These are phyloP conservation scores for Fraxinus nigra DNA, from an alignment of 305 asterid genomes.

Conservation along the genomic window DNA sequence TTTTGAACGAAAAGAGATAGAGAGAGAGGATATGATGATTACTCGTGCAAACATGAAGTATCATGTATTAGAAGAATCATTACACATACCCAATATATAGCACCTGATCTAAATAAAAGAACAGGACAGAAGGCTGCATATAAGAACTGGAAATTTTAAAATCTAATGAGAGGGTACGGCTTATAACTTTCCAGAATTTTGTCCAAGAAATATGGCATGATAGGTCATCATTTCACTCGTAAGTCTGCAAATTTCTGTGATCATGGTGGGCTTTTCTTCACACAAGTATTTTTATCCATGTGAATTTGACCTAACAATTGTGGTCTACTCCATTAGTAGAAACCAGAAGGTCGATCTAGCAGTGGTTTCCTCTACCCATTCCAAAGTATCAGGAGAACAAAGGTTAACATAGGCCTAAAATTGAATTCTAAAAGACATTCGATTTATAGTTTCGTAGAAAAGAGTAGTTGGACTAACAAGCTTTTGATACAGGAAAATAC, in stretches of 20 bases:
- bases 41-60: neutral
- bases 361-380: neutral
- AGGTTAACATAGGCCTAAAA: neutral
- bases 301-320: neutral
- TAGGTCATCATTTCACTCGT: neutral
- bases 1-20: slow-evolving; percentile 16
- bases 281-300: neutral
- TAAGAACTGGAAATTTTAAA: neutral
- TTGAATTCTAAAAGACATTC: neutral
- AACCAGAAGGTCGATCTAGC: neutral
- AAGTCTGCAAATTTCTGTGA: neutral
- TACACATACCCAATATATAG: neutral
- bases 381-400: neutral
- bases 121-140: neutral
- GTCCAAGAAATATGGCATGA: neutral
- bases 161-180: neutral
- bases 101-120: neutral
- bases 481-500: neutral
- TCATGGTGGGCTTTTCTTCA: neutral
- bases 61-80: neutral
- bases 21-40: neutral
- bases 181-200: neutral
- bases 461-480: neutral
- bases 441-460: neutral
- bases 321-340: neutral